These are phyloP conservation scores for Parastagonospora avenae DNA, from an alignment of 2,329 filamentous ascomycete genomes.

Conservation along the genomic window DNA sequence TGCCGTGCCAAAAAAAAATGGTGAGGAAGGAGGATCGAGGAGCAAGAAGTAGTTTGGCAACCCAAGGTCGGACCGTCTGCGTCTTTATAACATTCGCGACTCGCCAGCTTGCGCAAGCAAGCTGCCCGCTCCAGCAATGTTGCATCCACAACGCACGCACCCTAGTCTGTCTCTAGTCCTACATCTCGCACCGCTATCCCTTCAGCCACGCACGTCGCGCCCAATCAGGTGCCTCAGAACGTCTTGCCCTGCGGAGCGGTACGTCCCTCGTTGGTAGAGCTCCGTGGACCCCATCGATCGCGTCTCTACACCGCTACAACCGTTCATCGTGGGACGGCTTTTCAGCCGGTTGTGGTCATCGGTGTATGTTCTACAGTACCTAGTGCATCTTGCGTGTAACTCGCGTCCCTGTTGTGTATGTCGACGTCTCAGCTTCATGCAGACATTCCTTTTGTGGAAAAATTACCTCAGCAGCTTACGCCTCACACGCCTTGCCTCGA, in stretches of 20 bases:
- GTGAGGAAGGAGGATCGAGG: neutral
- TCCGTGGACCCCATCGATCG: neutral
- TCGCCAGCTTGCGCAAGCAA: neutral
- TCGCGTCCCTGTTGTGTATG: neutral
- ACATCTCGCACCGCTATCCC: slow-evolving; percentile 3
- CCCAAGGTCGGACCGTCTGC: neutral
- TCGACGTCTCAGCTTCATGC: neutral
- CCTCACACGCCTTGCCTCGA: neutral
- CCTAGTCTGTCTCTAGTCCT: slow-evolving; percentile 6
- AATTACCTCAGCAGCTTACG: neutral
- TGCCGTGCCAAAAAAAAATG: neutral
- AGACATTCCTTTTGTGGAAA: neutral
- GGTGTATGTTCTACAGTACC: neutral
- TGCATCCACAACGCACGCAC: slow-evolving; percentile 6
- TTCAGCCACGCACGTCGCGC: neutral
- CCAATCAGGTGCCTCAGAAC: slow-evolving; percentile 6
- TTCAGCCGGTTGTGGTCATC: neutral
- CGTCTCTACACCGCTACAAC: slow-evolving; percentile 1
- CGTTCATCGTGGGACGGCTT: neutral
- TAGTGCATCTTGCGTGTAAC: neutral
- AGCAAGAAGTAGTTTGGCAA: neutral
- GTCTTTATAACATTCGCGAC: slow-evolving; percentile 5
- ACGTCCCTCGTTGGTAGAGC: neutral
- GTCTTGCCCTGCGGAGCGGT: slow-evolving; percentile 2
- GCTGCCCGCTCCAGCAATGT: neutral